Evolutionary conservation across 257 asterid species (phyloP).

Genomic region (Scutellaria minor): DNA sequence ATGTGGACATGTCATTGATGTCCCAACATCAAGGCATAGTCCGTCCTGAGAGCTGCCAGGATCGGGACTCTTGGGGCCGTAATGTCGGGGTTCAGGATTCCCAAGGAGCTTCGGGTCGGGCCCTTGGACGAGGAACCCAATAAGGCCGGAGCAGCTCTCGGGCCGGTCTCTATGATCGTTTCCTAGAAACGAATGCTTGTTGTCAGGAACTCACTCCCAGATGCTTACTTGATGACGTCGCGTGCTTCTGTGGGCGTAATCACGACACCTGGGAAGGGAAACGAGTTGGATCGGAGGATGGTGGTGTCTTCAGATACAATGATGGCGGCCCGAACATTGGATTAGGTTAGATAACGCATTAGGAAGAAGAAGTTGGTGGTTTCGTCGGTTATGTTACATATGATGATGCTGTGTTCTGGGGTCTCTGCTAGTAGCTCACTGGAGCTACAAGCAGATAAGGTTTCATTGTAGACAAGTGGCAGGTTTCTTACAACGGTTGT

Average conservation of each 20-base stretch:
- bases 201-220: background rate
- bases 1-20: slow-evolving; percentile 59
- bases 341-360: slow-evolving; percentile 9
- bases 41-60: slow-evolving; percentile 39
- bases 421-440: slow-evolving; percentile 21
- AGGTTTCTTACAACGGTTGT: slow-evolving; percentile 4
- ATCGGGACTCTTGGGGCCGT: slow-evolving; percentile 40
- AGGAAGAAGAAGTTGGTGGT: slow-evolving; percentile 5
- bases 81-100: too few species aligned
- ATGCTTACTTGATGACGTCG: slow-evolving; percentile 34
- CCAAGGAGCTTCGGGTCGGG: slow-evolving; percentile 45
- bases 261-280: slow-evolving; percentile 42
- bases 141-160: slow-evolving; percentile 47
- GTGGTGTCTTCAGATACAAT: slow-evolving; percentile 35
- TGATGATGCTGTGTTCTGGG: slow-evolving; percentile 31
- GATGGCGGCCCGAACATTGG: slow-evolving; percentile 39
- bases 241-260: slow-evolving; percentile 37
- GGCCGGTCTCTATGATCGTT: slow-evolving; percentile 41
- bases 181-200: slow-evolving; percentile 45
- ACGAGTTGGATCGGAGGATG: slow-evolving; percentile 28
- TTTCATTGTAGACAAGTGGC: slow-evolving; percentile 35
- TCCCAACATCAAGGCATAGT: slow-evolving; percentile 42
- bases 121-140: slow-evolving; percentile 42
- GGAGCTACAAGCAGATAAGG: slow-evolving; percentile 38
- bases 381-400: slow-evolving; percentile 30